phyloP scores from a whole-genome alignment of 2,329 filamentous ascomycete genomes.

The Pseudonectria foliicola region DNA sequence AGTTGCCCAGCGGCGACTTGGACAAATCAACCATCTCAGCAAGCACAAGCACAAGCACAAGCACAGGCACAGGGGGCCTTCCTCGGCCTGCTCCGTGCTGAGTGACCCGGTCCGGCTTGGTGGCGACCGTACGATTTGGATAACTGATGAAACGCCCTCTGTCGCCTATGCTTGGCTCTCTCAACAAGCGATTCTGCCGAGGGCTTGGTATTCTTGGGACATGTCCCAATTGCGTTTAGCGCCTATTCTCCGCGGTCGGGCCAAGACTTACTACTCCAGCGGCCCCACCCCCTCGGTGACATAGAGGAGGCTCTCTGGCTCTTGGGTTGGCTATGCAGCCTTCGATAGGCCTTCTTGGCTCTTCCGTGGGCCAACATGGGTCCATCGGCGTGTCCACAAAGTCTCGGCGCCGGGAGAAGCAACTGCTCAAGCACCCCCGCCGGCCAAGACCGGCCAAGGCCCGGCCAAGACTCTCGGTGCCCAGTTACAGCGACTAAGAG shows the following conservation, averaged over 20 bases:
- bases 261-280: constrained; percentile 6
- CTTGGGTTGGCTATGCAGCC: too few relatives aligned
- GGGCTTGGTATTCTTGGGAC: too few relatives aligned
- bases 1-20: too few relatives aligned
- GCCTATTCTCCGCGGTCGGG: constrained; percentile 13
- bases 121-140: too few relatives aligned
- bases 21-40: too few relatives aligned
- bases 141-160: too few relatives aligned
- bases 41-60: too few relatives aligned
- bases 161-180: too few relatives aligned
- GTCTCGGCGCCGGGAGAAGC: constrained; percentile 14
- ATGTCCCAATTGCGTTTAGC: constrained; percentile 8
- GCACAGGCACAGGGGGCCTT: too few relatives aligned
- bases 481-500: constrained; percentile 14
- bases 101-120: too few relatives aligned
- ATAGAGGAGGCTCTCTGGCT: constrained; percentile 6
- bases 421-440: constrained; percentile 7
- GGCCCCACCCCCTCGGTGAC: constrained; percentile 13
- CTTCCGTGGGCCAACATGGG: constrained; percentile 2
- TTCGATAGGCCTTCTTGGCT: constrained; percentile 1
- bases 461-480: constrained; percentile 5
- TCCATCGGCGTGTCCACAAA: constrained; percentile 9
- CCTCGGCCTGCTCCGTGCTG: too few relatives aligned
- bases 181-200: too few relatives aligned
- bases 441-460: constrained; percentile 17